These are phyloP conservation scores for Zygotorulaspora mrakii DNA, from an alignment of 1,139 yeast species.

Conservation along the genomic window DNA sequence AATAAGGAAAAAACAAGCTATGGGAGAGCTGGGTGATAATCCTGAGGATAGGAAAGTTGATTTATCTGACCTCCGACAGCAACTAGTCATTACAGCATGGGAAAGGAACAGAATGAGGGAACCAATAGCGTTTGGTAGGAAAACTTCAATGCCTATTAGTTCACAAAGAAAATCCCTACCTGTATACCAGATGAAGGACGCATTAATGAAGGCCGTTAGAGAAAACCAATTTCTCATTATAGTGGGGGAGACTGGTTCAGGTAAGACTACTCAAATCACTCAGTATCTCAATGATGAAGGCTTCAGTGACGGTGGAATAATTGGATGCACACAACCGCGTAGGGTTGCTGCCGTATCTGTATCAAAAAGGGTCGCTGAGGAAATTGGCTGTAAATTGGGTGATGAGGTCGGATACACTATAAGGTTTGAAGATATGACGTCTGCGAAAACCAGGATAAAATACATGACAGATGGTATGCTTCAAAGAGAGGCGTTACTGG, in stretches of 20 bases:
- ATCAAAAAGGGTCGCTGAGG: conserved; percentile 87
- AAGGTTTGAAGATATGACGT: conserved; percentile 76
- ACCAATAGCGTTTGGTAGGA: conserved; percentile 51
- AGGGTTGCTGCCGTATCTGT: conserved; percentile 95
- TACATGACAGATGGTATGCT: conserved; percentile 96
- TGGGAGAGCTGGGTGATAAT: conserved; percentile 45
- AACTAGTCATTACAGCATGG: conserved; percentile 46
- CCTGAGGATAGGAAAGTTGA: conserved; percentile 14
- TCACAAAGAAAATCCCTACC: conserved; percentile 76
- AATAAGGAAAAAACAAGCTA: conserved; percentile 28
- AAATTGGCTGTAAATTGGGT: conserved; percentile 69
- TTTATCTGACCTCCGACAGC: conserved; percentile 27
- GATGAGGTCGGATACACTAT: conserved; percentile 81
- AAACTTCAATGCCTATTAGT: conserved; percentile 47
- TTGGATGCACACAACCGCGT: conserved; percentile 95
- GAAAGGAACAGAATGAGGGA: conserved; percentile 43
- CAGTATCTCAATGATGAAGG: conserved; percentile 86
- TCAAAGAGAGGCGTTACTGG: conserved; percentile 74
- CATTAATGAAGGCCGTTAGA: conserved; percentile 58
- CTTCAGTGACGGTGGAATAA: conserved; percentile 51
- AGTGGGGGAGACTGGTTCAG: conserved; percentile 97
- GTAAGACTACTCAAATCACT: conserved; percentile 93
- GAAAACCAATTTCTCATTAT: conserved; percentile 75
- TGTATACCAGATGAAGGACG: conserved; percentile 60
- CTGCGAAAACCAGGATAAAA: conserved; percentile 63